Evolutionary conservation across 345 rosid species (phyloP).

Genomic region (Brassica juncea): DNA sequence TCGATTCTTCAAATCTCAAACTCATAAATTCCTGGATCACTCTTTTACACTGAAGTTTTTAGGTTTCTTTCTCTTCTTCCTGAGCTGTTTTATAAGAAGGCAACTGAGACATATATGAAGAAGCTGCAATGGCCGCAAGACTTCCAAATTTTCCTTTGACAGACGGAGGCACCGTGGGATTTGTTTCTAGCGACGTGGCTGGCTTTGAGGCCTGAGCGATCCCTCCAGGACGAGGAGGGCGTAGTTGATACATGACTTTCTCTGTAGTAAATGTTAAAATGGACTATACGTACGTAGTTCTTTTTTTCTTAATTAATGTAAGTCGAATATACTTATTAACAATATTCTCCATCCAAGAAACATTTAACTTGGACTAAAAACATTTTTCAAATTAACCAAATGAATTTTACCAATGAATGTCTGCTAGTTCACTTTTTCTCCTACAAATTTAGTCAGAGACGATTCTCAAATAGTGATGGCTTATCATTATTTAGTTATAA

Average conservation of each 20-base stretch:
- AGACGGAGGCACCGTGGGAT: slow-evolving; percentile 23
- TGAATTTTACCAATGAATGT: not conserved
- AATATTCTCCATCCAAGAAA: not conserved
- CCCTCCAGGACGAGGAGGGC: slow-evolving; percentile 41
- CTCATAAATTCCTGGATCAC: slow-evolving; percentile 70
- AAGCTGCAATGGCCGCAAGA: slow-evolving; percentile 16
- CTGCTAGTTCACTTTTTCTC: not conserved
- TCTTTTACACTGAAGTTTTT: slow-evolving; percentile 46
- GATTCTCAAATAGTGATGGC: slow-evolving; percentile 18
- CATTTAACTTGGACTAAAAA: not conserved
- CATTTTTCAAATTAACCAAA: not conserved
- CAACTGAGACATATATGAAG: slow-evolving; percentile 13
- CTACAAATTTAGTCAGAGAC: slow-evolving; percentile 9
- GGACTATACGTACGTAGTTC: not conserved
- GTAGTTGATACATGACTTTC: not conserved
- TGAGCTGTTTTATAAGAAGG: slow-evolving; percentile 14
- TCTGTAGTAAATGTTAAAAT: not conserved
- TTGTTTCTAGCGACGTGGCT: slow-evolving; percentile 16
- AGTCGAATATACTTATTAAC: not conserved
- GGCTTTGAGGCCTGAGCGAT: slow-evolving; percentile 35
- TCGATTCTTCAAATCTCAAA: slow-evolving; percentile 23
- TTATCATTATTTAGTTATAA: slow-evolving; percentile 15
- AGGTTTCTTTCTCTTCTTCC: slow-evolving; percentile 28
- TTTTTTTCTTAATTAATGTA: not conserved
- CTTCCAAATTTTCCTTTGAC: slow-evolving; percentile 18